These are phyloP conservation scores for Aureobasidium sp. DNA, from an alignment of 2,329 filamentous ascomycete genomes.

Conservation along the genomic window DNA sequence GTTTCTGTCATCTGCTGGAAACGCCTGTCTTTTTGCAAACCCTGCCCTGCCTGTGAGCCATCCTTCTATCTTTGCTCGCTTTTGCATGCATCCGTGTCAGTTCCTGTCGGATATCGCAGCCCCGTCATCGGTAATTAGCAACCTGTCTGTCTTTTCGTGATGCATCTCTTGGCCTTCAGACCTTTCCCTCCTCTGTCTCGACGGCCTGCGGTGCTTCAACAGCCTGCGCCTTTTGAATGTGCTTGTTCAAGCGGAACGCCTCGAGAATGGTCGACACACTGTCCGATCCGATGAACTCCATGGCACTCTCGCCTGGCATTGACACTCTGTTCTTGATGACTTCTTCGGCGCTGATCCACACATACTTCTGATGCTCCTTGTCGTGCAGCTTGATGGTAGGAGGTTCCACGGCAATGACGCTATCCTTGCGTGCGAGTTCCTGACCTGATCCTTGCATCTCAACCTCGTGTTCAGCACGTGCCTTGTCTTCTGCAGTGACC, in stretches of 20 bases:
- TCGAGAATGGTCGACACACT: slow-evolving; percentile 14
- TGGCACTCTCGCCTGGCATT: slow-evolving; percentile 26
- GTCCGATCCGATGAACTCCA: slow-evolving; percentile 26
- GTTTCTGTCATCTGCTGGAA: background rate
- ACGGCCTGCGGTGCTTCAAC: background rate
- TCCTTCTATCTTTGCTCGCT: background rate
- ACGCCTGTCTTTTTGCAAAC: background rate
- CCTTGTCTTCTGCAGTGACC: slow-evolving; percentile 11
- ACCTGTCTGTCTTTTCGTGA: background rate
- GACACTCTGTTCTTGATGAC: slow-evolving; percentile 23
- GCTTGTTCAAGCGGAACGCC: slow-evolving; percentile 17
- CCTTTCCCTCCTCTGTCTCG: background rate
- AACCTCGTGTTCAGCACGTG: background rate
- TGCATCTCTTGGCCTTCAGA: background rate
- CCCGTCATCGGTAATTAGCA: background rate
- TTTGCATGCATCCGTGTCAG: background rate
- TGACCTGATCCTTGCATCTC: background rate
- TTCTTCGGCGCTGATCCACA: slow-evolving; percentile 37
- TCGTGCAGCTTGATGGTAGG: slow-evolving; percentile 28
- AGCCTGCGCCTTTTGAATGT: slow-evolving; percentile 7
- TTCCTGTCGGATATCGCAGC: background rate
- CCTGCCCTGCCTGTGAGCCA: background rate
- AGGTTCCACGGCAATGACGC: background rate
- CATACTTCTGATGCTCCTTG: slow-evolving; percentile 35
- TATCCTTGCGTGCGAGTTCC: slow-evolving; percentile 13